Base-by-base conservation (phyloP, 495 filamentous ascomycete genomes). In the Podospora sp. region DNA sequence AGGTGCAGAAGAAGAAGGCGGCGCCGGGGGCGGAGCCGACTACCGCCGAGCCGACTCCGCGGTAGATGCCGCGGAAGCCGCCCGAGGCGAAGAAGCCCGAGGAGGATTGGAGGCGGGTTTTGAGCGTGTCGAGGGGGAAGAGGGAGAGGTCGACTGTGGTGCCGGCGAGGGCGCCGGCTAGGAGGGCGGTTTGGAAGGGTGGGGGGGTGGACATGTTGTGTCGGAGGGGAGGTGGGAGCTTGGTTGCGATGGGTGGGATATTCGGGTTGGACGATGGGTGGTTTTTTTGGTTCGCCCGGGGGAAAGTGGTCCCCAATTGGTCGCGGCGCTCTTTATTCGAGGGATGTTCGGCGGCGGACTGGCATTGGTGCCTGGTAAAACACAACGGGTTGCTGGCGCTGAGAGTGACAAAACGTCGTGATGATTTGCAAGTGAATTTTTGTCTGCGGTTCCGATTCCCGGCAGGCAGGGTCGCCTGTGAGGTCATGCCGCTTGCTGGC, bases 21-120 rank as follows among this genome's bases (percentile, higher is more conserved):
- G 95, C 95, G n/a, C 93, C 93, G 6, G 95, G 95, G 0, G 96
- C 96, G 40, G 93, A 97, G n/a, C 95, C 95, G 71, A 97, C 87
- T 33, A 93, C 76, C 5, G 89, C 89, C 49, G 81, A 85, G 33
- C 89, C 89, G 16, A 92, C 82, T 72, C 91, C 89, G 51, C 84
- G 82, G 82, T 91, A 91, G 71, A 92, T 86, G 66, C 90, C 90
- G 52, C 79, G 78, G 83, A 92, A 92, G 69, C 90, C 90, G 73
- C 90, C 91, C 7, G 90, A 87, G 21, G 89, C 83, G 75, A 88
- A 82, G 82, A 94, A 96, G 75, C 92, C 92, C 65, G 83, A 75
- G 70, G 86, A 85, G 72, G 95, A 96, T 80, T 98, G 95, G 33
- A 98, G 92, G 1, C 95, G 92, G 57, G 91, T 95, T 79, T 95